A percentile compares a stretch with the other conserved stretches of the same genome.
Evolutionary conservation across 2,329 filamentous ascomycete species (phyloP).

Genomic region (Rhynchosporium secalis): DNA sequence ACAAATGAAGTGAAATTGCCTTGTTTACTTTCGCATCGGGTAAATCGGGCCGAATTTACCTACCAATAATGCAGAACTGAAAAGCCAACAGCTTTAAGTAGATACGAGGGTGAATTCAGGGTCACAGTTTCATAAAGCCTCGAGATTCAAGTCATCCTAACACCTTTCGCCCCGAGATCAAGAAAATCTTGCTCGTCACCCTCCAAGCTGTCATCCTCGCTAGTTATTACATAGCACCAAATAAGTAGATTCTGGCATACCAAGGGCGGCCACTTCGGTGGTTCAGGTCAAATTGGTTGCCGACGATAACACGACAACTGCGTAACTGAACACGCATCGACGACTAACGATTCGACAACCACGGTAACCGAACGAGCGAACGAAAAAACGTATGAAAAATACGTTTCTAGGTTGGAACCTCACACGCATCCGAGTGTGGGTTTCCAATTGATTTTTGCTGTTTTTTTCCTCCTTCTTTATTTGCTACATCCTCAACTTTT

Average conservation of each 20-base stretch:
- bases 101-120: too few relatives aligned
- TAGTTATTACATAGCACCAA: not conserved
- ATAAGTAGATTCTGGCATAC: not conserved
- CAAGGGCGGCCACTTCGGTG: not conserved
- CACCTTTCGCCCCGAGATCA: too few relatives aligned
- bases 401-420: slow-evolving; percentile 6
- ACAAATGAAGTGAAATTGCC: not conserved
- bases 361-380: not conserved
- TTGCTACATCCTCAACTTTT: too few relatives aligned
- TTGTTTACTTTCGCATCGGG: slow-evolving; percentile 4
- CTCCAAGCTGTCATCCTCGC: too few relatives aligned
- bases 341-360: not conserved
- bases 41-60: not conserved
- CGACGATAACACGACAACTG: not conserved
- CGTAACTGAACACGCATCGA: not conserved
- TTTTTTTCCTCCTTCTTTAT: not conserved
- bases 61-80: not conserved
- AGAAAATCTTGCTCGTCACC: too few relatives aligned
- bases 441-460: slow-evolving; percentile 3
- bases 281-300: slow-evolving; percentile 3
- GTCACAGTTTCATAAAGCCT: too few relatives aligned
- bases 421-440: slow-evolving; percentile 6
- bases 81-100: too few relatives aligned
- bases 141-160: too few relatives aligned
- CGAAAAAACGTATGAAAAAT: not conserved